Evolutionary conservation across 495 filamentous ascomycete species (phyloP), one percentile per base, ranked within the genome.

Genomic region (Xylaria intraflava): DNA sequence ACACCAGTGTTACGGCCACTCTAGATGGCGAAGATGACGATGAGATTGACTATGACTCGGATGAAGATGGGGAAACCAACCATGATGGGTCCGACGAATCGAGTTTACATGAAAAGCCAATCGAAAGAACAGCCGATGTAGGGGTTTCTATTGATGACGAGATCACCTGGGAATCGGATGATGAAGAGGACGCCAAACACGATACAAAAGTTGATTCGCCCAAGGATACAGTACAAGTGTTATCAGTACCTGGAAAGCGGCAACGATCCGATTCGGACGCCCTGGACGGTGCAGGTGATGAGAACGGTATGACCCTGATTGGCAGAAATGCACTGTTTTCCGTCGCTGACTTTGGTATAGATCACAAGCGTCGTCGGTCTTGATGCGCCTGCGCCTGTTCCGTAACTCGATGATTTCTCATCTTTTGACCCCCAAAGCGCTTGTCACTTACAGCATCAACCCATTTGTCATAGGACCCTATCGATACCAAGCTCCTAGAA

Each of bases 351-450:
- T 39, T n/a, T 46, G 4, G 27, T 6, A 20, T 57, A 78, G 74
- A 72, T 54, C 47, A 69, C 73, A 78, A 78, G 72, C 74, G 74
- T 68, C 74, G 68, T 70, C 74, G 74, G 51, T 70, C 72, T 58
- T 75, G 59, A 76, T 56, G 39, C 9, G n/a, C 43, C 12, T 49
- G 40, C 46, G 22, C 30, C 44, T 19, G 19, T 46, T 9, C 31
- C 33, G 22, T 35, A 26, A 46, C 33, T 54, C 16, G 26, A 35
- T 53, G 29, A 19, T 55, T 55, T 48, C n/a, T 29, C 23, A 23
- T 39, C 19, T 35, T 41, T 44, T 49, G 17, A 41, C 27, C n/a
- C 29, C n/a, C 19, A 27, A 27, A 22, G 10, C 27, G 29, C 52
- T 29, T 36, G 24, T 11, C 47, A 43, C 41, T 53, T 35, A 53